These are phyloP conservation scores for Colletotrichum sp. DNA, from an alignment of 2,329 filamentous ascomycete genomes.

Conservation along the genomic window DNA sequence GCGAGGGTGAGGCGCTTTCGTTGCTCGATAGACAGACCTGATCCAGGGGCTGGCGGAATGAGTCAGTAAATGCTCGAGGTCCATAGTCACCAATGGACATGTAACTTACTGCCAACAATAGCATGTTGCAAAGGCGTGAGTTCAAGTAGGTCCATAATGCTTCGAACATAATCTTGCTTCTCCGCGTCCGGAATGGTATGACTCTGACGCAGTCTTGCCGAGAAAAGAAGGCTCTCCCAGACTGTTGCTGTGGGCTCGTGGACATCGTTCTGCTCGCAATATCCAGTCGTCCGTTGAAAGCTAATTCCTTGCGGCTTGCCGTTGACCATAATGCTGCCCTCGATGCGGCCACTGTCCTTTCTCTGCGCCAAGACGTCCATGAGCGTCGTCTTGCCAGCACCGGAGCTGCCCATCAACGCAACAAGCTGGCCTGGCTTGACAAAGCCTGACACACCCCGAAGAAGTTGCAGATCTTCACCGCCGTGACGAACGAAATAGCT, in stretches of 20 bases:
- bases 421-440: conserved; percentile 72
- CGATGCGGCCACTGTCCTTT: conserved; percentile 37
- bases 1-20: conserved; percentile 72
- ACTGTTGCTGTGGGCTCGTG: conserved; percentile 66
- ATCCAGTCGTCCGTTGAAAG: conserved; percentile 6
- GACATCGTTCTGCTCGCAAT: conserved; percentile 28
- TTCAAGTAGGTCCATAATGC: conserved; percentile 69
- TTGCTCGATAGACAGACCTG: conserved; percentile 54
- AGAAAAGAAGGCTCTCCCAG: conserved; percentile 70
- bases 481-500: neutral
- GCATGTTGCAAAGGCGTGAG: conserved; percentile 69
- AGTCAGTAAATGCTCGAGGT: neutral
- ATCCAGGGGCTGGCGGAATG: conserved; percentile 47
- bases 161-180: conserved; percentile 70
- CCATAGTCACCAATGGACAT: neutral
- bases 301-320: neutral
- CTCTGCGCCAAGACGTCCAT: conserved; percentile 72
- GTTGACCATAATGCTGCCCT: conserved; percentile 24
- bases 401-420: conserved; percentile 58
- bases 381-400: conserved; percentile 38
- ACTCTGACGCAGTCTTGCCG: conserved; percentile 67
- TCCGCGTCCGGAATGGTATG: conserved; percentile 57
- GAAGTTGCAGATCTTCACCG: conserved; percentile 57
- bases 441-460: conserved; percentile 72
- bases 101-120: conserved; percentile 48